These are phyloP conservation scores for Cicer judaicum DNA, from an alignment of 306 rosid genomes.

Conservation along the genomic window DNA sequence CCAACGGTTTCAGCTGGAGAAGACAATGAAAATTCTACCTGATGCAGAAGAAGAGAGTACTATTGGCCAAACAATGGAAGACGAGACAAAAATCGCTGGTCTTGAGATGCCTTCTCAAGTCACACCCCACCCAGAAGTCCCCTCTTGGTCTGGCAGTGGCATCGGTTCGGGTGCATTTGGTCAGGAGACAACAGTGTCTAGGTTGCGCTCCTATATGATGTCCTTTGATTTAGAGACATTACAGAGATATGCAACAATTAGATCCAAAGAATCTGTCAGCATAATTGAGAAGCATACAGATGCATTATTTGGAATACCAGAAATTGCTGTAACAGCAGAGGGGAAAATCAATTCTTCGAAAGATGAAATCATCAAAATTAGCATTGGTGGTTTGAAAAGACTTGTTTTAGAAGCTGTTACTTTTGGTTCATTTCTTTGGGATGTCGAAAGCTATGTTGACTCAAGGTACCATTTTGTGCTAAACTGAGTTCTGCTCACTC, in stretches of 20 bases:
- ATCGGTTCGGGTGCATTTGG: constrained; percentile 53
- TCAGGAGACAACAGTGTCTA: constrained; percentile 58
- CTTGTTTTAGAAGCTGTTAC: constrained; percentile 90
- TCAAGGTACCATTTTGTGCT: constrained; percentile 86
- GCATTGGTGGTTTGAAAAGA: constrained; percentile 83
- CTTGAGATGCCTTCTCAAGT: constrained; percentile 48
- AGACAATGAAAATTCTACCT: constrained; percentile 84
- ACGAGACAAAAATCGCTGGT: constrained; percentile 42
- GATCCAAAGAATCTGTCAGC: constrained; percentile 85
- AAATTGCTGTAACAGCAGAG: constrained; percentile 64
- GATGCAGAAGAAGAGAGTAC: constrained; percentile 50
- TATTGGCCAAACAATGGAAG: constrained; percentile 46
- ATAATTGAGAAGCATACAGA: constrained; percentile 92
- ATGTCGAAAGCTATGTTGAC: constrained; percentile 88
- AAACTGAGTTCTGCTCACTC: constrained; percentile 47
- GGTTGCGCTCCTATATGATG: constrained; percentile 78
- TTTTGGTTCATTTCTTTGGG: constrained; percentile 95
- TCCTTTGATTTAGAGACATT: constrained; percentile 89
- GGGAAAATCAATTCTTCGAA: constrained; percentile 72
- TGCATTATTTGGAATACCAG: constrained; percentile 90
- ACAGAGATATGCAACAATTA: constrained; percentile 84
- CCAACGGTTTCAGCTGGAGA: constrained; percentile 94
- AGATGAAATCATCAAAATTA: constrained; percentile 71
- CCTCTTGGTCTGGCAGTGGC: constrained; percentile 59
- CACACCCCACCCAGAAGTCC: constrained; percentile 66